These are phyloP conservation scores for Uncinocarpus reesii DNA, from an alignment of 2,329 filamentous ascomycete genomes.

Conservation along the genomic window DNA sequence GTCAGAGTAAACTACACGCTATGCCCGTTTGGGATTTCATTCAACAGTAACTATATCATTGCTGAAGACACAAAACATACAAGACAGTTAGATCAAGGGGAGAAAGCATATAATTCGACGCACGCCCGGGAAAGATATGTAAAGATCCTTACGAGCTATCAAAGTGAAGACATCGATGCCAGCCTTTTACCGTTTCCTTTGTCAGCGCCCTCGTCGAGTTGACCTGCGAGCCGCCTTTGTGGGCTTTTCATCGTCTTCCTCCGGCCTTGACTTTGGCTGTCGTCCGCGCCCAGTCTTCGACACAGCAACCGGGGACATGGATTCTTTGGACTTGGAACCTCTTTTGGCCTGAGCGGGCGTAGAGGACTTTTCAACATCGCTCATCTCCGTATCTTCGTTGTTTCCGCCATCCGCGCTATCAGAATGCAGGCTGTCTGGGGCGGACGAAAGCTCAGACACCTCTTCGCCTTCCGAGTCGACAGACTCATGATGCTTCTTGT, in stretches of 20 bases:
- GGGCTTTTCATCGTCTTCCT: not conserved
- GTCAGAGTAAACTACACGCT: too few species aligned
- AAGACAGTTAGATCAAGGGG: too few species aligned
- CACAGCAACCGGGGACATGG: not conserved
- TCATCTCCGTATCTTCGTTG: slow-evolving; percentile 13
- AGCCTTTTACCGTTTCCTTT: not conserved
- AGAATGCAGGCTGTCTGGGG: too few species aligned
- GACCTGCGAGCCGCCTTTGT: not conserved
- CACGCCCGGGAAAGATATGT: too few species aligned
- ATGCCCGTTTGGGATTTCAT: too few species aligned
- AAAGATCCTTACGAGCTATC: too few species aligned
- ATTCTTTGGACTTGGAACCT: not conserved
- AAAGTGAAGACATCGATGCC: not conserved
- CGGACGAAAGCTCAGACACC: slow-evolving; percentile 7
- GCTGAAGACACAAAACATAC: too few species aligned
- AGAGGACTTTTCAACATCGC: slow-evolving; percentile 12
- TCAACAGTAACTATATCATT: too few species aligned
- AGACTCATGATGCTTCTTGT: slow-evolving; percentile 13
- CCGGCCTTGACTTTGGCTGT: slow-evolving; percentile 2
- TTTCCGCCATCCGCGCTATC: slow-evolving; percentile 15
- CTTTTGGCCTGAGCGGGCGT: not conserved
- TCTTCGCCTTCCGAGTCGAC: slow-evolving; percentile 10
- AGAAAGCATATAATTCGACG: too few species aligned
- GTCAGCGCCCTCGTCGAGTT: not conserved
- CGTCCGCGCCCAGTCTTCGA: not conserved